phyloP scores from a whole-genome alignment of 1,284 basidiomycete species.

The Coniophora puteana region DNA sequence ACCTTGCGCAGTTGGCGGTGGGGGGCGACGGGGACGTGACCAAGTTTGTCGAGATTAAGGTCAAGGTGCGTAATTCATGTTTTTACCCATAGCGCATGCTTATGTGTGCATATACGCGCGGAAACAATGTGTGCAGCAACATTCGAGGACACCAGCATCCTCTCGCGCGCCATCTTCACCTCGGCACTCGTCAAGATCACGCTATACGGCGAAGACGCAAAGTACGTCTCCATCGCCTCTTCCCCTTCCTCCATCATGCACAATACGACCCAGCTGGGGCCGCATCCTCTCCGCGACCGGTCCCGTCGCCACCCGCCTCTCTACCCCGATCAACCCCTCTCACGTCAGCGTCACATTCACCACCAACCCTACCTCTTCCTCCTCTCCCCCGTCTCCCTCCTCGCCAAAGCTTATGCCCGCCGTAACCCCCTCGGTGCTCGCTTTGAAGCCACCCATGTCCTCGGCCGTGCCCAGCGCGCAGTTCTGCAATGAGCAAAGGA shows the following conservation, averaged over 20 bases:
- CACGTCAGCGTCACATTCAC: slow-evolving; percentile 88
- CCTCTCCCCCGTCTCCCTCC: no score
- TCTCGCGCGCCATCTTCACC: slow-evolving; percentile 91
- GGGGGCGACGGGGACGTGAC: slow-evolving; percentile 97
- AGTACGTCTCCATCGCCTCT: slow-evolving; percentile 50
- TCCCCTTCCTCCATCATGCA: background rate
- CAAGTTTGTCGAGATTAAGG: slow-evolving; percentile 93
- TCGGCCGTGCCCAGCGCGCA: no score
- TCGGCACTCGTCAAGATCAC: slow-evolving; percentile 96
- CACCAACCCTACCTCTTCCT: slow-evolving; percentile 40
- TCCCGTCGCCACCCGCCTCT: slow-evolving; percentile 71
- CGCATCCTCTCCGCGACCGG: slow-evolving; percentile 92
- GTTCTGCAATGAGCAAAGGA: no score
- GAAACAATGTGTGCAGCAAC: slow-evolving; percentile 81
- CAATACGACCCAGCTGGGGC: slow-evolving; percentile 74
- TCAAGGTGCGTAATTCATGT: slow-evolving; percentile 55
- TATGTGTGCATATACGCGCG: slow-evolving; percentile 28
- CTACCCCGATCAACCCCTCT: slow-evolving; percentile 64
- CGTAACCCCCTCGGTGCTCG: slow-evolving; percentile 40
- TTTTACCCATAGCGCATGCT: slow-evolving; percentile 1
- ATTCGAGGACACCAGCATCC: slow-evolving; percentile 84
- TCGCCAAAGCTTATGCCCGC: no score
- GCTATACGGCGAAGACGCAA: slow-evolving; percentile 95
- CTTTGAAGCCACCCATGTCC: no score
- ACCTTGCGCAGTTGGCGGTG: slow-evolving; percentile 92